Conservation (phyloP, 257 asterid species). For the Nicotiana noctiflora region DNA sequence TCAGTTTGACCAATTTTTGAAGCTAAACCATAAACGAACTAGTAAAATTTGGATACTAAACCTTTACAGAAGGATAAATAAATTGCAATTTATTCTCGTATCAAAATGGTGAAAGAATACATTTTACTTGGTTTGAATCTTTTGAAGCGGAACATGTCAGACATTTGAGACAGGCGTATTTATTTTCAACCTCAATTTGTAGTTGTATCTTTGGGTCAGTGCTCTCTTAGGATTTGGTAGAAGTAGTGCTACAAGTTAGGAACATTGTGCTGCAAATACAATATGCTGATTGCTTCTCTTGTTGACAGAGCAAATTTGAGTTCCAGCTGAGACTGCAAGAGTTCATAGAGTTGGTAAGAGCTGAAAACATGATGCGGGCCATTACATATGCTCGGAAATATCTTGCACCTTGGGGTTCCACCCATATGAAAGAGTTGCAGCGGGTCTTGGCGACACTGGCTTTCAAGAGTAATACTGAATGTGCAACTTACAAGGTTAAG, state of each 20-base stretch:
- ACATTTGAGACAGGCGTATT: not conserved
- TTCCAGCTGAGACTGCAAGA: conserved; percentile 96
- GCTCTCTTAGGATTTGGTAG: not conserved
- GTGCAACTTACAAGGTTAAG: conserved; percentile 74
- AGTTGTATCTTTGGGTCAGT: not conserved
- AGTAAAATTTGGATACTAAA: not conserved
- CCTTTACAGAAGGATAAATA: not conserved
- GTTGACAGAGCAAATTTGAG: conserved; percentile 86
- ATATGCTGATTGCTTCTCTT: conserved; percentile 19
- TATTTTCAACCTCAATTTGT: not conserved
- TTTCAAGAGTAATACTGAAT: conserved; percentile 78
- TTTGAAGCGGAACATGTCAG: not conserved
- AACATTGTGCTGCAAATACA: not conserved
- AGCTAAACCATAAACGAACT: not conserved
- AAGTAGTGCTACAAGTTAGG: not conserved
- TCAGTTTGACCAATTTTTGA: not conserved
- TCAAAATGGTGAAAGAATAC: not conserved
- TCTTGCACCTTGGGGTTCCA: conserved; percentile 91
- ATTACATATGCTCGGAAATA: conserved; percentile 80
- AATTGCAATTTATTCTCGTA: not conserved
- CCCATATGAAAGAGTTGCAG: conserved; percentile 95
- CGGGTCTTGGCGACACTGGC: conserved; percentile 87
- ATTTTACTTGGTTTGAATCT: not conserved
- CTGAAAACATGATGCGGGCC: conserved; percentile 65
- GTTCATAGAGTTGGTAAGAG: conserved; percentile 85